Base-by-base conservation (phyloP, 2,329 filamentous ascomycete species). In the Xylaria sp. region DNA sequence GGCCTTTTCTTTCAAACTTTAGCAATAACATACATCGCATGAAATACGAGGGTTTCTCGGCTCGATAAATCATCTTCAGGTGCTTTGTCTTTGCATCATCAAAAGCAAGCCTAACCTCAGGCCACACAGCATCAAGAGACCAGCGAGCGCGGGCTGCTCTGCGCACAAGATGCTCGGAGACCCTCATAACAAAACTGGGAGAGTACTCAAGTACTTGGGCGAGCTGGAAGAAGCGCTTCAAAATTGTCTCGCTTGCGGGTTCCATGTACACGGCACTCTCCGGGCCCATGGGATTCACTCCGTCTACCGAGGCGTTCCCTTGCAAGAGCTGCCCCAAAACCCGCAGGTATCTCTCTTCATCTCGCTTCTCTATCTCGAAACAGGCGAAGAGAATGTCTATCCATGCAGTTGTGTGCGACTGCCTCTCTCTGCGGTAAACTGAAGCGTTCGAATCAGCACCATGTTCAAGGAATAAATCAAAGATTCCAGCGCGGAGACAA, bases 201-300 rank as follows among this genome's bases (percentile, higher is more conserved):
- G 59, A 63, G 27, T 37, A 63, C 13, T 53, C 54, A 1, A 68
- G 65, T 23, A 42, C 60, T 35, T 35, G 65, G 2, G 35, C 60
- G 3, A 64, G 55, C 21, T 64, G 60, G 48, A 68, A 68, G 60
- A 68, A 68, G 27, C 65, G 65, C 37, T 54, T 50, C 16, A 68
- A 29, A 42, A 68, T 64, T 2, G 54, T 68, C 40, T 60, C 47
- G 29, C 65, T 64, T 21, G 60, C 47, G 4, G 65, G 10, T 27
- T 60, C 54, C 13, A 5, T 16, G 57, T 55, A 48, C 8, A 51
- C 37, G 48, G 54, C 54, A 23, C 54, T 60, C 54, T 42, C 55
- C 2, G 29, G 13, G 3, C 54, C 65, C 47, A 64, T 55, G 4
- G 65, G 60, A 42, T 47, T 64, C 54, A 60, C 55, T 6, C 37